These are phyloP conservation scores for Lophiostoma macrostomum DNA, from an alignment of 495 filamentous ascomycete genomes.

Conservation along the genomic window DNA sequence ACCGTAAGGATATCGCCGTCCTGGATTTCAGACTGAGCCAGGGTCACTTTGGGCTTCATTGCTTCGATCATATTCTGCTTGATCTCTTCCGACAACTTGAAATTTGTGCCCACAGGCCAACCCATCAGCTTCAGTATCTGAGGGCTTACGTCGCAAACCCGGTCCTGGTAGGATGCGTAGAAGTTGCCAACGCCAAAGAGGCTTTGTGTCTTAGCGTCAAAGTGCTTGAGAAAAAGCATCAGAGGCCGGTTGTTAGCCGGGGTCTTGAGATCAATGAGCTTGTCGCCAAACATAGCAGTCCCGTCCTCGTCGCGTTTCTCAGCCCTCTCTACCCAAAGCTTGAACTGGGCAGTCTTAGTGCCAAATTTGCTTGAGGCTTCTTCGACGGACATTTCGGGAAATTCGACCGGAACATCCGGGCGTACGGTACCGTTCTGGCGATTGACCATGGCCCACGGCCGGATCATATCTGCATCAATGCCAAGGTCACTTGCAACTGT, in stretches of 20 bases:
- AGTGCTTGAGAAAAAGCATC: slow-evolving; percentile 88
- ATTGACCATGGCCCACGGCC: slow-evolving; percentile 97
- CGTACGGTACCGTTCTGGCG: slow-evolving; percentile 95
- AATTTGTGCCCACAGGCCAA: slow-evolving; percentile 63
- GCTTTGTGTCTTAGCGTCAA: slow-evolving; percentile 71
- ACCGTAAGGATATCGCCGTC: slow-evolving; percentile 98
- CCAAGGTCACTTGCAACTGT: slow-evolving; percentile 66
- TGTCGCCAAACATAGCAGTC: slow-evolving; percentile 63
- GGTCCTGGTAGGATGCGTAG: slow-evolving; percentile 82
- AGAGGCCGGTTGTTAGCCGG: slow-evolving; percentile 52
- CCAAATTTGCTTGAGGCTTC: slow-evolving; percentile 67
- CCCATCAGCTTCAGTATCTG: slow-evolving; percentile 79
- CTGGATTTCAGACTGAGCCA: slow-evolving; percentile 89
- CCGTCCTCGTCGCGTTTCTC: slow-evolving; percentile 65
- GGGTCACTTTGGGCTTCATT: slow-evolving; percentile 84
- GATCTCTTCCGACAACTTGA: slow-evolving; percentile 87
- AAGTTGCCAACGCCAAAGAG: slow-evolving; percentile 73
- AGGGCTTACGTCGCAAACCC: slow-evolving; percentile 79
- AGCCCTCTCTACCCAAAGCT: slow-evolving; percentile 77
- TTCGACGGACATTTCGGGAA: slow-evolving; percentile 76
- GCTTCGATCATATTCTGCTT: slow-evolving; percentile 95
- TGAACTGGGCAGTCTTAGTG: slow-evolving; percentile 69
- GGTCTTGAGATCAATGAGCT: slow-evolving; percentile 45
- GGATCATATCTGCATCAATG: slow-evolving; percentile 60
- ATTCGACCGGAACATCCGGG: slow-evolving; percentile 79